Conservation (phyloP, 176 grass and related monocot genomes). For the Cymbopogon citratus region DNA sequence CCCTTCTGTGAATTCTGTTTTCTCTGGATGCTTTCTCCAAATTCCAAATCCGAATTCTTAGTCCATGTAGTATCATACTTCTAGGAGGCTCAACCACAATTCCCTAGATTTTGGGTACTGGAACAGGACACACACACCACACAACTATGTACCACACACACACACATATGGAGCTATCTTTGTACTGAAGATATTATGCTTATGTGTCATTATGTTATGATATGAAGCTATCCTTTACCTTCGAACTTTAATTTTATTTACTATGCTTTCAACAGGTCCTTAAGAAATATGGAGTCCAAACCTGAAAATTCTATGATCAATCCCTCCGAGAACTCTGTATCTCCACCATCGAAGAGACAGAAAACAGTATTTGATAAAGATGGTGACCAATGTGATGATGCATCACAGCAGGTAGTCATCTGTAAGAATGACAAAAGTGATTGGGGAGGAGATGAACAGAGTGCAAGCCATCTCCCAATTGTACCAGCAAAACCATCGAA, state of each 20-base stretch:
- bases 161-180: not conserved
- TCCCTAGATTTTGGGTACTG: not conserved
- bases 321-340: not conserved
- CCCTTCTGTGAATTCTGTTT: not conserved
- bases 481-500: not conserved
- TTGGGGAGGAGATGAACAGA: not conserved
- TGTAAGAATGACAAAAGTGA: not conserved
- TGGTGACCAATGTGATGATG: constrained; percentile 1
- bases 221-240: not conserved
- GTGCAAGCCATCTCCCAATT: not conserved
- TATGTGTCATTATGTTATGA: not conserved
- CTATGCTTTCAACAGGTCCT: constrained; percentile 12
- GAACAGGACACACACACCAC: not conserved
- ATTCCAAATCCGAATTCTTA: not conserved
- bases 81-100: not conserved
- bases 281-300: not conserved
- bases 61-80: not conserved
- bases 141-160: not conserved
- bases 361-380: constrained; percentile 3
- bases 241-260: not conserved
- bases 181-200: not conserved
- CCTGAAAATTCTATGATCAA: not conserved
- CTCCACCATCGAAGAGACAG: not conserved
- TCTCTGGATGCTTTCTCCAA: not conserved
- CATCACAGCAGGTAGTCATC: not conserved